phyloP scores from a whole-genome alignment of 2,329 filamentous ascomycete genomes.

The Pseudonectria buxi region DNA sequence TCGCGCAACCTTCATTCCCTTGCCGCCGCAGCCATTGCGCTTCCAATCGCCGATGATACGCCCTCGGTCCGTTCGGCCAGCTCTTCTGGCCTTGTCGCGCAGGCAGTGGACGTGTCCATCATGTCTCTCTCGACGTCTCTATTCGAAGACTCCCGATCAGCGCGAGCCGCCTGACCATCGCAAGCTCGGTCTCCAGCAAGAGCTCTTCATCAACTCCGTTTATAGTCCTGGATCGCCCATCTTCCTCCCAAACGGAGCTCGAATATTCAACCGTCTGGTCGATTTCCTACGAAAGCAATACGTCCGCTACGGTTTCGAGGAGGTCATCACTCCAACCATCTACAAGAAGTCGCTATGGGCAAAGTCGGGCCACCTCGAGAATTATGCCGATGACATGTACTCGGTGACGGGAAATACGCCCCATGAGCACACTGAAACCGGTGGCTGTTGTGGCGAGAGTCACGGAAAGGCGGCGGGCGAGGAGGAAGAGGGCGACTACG shows the following conservation, averaged over 20 bases:
- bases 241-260: constrained; percentile 73
- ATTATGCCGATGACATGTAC: constrained; percentile 91
- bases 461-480: constrained; percentile 29
- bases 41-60: constrained; percentile 22
- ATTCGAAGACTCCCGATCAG: constrained; percentile 23
- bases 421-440: constrained; percentile 6
- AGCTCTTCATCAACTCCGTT: constrained; percentile 69
- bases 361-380: constrained; percentile 78
- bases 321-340: constrained; percentile 84
- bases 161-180: constrained; percentile 48
- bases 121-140: constrained; percentile 24
- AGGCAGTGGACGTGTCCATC: constrained; percentile 27
- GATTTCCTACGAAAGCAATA: constrained; percentile 80
- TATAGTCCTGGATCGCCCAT: constrained; percentile 84
- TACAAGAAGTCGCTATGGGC: constrained; percentile 87
- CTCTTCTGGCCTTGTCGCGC: constrained; percentile 10
- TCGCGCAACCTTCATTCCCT: background rate
- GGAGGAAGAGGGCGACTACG: constrained; percentile 65
- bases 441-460: constrained; percentile 27
- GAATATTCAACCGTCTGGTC: constrained; percentile 77
- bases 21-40: background rate
- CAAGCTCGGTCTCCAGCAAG: constrained; percentile 56
- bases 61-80: constrained; percentile 16
- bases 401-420: constrained; percentile 55
- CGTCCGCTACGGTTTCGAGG: constrained; percentile 75